Conservation (phyloP, 129 eudicot genomes). For the Artemisia argyi region DNA sequence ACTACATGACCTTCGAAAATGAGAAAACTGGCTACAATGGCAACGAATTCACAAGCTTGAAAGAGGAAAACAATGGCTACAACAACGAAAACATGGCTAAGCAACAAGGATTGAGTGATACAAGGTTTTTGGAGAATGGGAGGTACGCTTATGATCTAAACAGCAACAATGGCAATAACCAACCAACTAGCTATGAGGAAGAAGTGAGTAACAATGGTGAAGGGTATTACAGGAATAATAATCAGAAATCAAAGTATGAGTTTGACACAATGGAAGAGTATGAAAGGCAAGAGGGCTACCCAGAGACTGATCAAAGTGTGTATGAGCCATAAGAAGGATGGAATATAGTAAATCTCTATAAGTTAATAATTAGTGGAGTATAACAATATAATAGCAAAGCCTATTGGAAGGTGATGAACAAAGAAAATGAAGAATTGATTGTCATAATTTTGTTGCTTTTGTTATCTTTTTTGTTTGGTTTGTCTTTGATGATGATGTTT, state of each 20-base stretch:
- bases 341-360: constrained; percentile 6
- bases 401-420: constrained; percentile 7
- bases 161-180: constrained; percentile 28
- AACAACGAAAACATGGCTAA: constrained; percentile 20
- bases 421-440: not conserved
- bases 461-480: constrained; percentile 7
- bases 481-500: constrained; percentile 25
- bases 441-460: constrained; percentile 19
- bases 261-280: constrained; percentile 79
- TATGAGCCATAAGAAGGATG: constrained; percentile 28
- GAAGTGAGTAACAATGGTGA: constrained; percentile 34
- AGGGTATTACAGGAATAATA: constrained; percentile 40
- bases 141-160: constrained; percentile 35
- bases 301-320: constrained; percentile 18
- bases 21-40: constrained; percentile 34
- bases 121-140: constrained; percentile 52
- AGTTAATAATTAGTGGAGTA: constrained; percentile 22
- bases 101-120: constrained; percentile 69
- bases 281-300: constrained; percentile 61
- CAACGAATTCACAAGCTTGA: constrained; percentile 22
- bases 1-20: constrained; percentile 18
- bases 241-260: constrained; percentile 46
- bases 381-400: constrained; percentile 22
- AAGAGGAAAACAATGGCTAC: constrained; percentile 24
- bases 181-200: constrained; percentile 28